phyloP scores from a whole-genome alignment of 2,329 filamentous ascomycete species.

The Xylariomycetidae sp. region DNA sequence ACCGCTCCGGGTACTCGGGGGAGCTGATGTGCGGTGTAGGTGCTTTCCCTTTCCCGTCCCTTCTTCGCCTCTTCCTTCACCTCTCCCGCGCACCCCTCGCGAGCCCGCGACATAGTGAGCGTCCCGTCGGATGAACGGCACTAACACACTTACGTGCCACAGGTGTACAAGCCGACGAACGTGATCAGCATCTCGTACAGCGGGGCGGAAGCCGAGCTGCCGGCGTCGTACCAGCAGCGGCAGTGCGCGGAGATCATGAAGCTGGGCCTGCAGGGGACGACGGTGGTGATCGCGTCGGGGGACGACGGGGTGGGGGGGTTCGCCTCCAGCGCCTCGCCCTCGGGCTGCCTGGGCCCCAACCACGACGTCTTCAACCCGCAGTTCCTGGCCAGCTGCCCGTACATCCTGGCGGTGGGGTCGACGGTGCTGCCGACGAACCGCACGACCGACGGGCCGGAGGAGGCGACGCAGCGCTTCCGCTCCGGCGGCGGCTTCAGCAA shows the following conservation, averaged over 20 bases:
- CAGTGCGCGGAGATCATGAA: conserved; percentile 48
- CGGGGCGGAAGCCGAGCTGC: conserved; percentile 46
- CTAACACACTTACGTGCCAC: too few relatives aligned
- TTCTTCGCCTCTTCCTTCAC: too few relatives aligned
- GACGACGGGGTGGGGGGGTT: conserved; percentile 40
- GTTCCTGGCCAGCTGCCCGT: conserved; percentile 44
- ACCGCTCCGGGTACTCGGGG: conserved; percentile 44
- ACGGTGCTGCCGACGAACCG: conserved; percentile 16
- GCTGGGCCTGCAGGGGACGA: conserved; percentile 43
- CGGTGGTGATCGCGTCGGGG: conserved; percentile 41
- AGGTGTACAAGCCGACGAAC: conserved; percentile 25
- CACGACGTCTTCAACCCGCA: conserved; percentile 40
- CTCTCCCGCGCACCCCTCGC: too few relatives aligned
- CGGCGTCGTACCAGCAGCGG: conserved; percentile 45
- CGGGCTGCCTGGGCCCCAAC: conserved; percentile 32
- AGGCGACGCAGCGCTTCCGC: conserved; percentile 5
- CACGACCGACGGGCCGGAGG: conserved; percentile 7
- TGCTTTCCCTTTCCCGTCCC: too few relatives aligned
- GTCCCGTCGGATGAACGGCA: too few relatives aligned
- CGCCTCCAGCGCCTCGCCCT: conserved; percentile 13
- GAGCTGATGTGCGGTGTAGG: conserved; percentile 28
- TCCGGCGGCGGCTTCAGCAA: conserved; percentile 12
- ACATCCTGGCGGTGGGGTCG: conserved; percentile 41
- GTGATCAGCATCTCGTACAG: conserved; percentile 50
- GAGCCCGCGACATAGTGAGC: too few relatives aligned